Evolutionary conservation across 1,284 basidiomycete species (phyloP), one percentile per base, ranked within the genome.

Genomic region (Porogramme epimiltina): DNA sequence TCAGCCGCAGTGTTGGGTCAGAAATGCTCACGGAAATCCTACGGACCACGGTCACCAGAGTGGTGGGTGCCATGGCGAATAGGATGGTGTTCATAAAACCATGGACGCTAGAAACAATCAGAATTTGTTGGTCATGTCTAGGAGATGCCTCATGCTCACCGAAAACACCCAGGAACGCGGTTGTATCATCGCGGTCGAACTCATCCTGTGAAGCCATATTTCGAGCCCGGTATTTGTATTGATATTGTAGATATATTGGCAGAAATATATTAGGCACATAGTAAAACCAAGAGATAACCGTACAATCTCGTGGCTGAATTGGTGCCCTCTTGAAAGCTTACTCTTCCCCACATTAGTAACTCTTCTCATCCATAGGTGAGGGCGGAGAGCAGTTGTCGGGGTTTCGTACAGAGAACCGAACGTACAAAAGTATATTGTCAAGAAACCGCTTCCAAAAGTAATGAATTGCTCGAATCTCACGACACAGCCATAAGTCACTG

Each of bases 141-240:
- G 5, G 9, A 37, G 16, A 19, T 9, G 13, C 15, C 11, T 13
- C 37, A 22, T 20, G 54, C 62, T 22, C 39, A 70, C 69, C 49
- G 52, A 66, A 63, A 25, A 61, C 59, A 34, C 65, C 47, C 10
- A 49, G 39, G 40, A 65, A 67, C 2, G 66, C 66, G 54, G 66
- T 65, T 13, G 68, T 67, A 5, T 71, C 68, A 51, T 74, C 73
- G 28, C 73, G 68, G 18, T 72, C 60, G 33, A 74, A 52, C n/a
- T 71, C 55, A 4, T 49, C 57, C n/a, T n/a, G n/a, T n/a, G n/a
- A n/a, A n/a, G n/a, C n/a, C n/a, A n/a, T n/a, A n/a, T n/a, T n/a
- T 31, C 28, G 28, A 31, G 28, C 8, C 28, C 15, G 15, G 28
- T 31, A 31, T 15, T 31, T 15, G 28, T 31, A 8, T 8, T 31